Evolutionary conservation across 345 rosid species (phyloP), one percentile per base, ranked within the genome.

Genomic region (Gossypium longicalyx): DNA sequence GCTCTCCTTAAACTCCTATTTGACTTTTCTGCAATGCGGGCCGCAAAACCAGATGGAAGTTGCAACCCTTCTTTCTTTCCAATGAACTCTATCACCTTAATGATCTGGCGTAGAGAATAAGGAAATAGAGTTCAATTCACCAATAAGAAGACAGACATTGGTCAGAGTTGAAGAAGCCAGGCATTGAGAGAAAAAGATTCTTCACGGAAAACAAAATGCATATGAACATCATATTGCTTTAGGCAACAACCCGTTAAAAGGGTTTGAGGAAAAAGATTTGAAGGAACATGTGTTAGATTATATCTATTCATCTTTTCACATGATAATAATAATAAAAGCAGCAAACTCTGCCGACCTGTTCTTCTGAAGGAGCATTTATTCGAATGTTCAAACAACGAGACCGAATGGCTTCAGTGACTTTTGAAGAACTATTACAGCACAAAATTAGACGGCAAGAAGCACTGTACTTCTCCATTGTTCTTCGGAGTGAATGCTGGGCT

Each of bases 401-500:
- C 64, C 93, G 88, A 60, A 95, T 95, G 43, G 99, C 99, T 82
- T 95, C 99, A 5, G 94, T 87, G 67, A 95, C 98, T 85, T 86
- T 95, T 13, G 98, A 95, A 77, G 97, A 95, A 72, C 98, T 93
- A 81, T 95, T 93, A 77, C 99, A 90, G 85, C 97, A 95, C 58
- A 93, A 86, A 78, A 95, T 90, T 74, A 95, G 87, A 56, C 97
- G 87, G 80, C 99, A 95, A 67, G 85, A 93, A 63, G 97, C 74
- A 81, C 98, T 93, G 71, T 93, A 95, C 70, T 95, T 95, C 89
- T 95, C 99, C 98, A 95, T 95, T 57, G 99, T 93, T 86, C 98
- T 88, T 67, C 99, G 91, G 38, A 93, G 93, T 79, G 99, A 90
- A 88, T 93, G 97, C 7, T 95, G 99, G 27, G 99, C 99, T 85